Conservation (phyloP, 805 yeast species). For the Jamesozyma spencerorum region DNA sequence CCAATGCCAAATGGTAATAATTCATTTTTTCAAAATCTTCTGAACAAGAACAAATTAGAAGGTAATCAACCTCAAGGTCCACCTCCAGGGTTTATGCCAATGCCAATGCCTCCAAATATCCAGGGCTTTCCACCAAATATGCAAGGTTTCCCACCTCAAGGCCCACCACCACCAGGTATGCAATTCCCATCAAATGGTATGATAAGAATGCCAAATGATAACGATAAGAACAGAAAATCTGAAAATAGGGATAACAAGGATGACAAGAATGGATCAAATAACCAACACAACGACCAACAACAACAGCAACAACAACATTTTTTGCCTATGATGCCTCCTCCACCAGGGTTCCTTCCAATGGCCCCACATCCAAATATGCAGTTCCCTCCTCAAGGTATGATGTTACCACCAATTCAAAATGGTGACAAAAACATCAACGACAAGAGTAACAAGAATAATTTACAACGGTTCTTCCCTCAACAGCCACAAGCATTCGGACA, state of each 20-base stretch:
- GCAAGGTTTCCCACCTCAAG: constrained; percentile 3
- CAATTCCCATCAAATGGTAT: constrained; percentile 14
- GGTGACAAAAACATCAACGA: constrained; percentile 1
- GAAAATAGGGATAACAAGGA: constrained; percentile 1
- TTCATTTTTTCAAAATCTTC: constrained; percentile 25
- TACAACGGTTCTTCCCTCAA: constrained; percentile 18
- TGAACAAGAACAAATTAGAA: constrained; percentile 21
- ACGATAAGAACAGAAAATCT: background rate
- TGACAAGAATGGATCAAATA: background rate
- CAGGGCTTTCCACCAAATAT: background rate
- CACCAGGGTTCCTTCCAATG: constrained; percentile 27
- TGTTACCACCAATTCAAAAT: constrained; percentile 1
- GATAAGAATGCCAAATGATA: constrained; percentile 7
- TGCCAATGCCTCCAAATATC: constrained; percentile 7
- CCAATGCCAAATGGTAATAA: constrained; percentile 15
- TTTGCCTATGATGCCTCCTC: constrained; percentile 23
- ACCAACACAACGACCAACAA: background rate
- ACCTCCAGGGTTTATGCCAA: constrained; percentile 2
- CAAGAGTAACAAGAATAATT: constrained; percentile 1
- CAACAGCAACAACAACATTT: constrained; percentile 13
- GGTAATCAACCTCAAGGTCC: background rate
- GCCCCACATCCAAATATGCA: constrained; percentile 22
- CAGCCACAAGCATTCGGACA: constrained; percentile 3
- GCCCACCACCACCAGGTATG: constrained; percentile 7
- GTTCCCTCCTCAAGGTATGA: constrained; percentile 11